These are phyloP conservation scores for Microthlaspi erraticum DNA, from an alignment of 345 rosid genomes.

Conservation along the genomic window DNA sequence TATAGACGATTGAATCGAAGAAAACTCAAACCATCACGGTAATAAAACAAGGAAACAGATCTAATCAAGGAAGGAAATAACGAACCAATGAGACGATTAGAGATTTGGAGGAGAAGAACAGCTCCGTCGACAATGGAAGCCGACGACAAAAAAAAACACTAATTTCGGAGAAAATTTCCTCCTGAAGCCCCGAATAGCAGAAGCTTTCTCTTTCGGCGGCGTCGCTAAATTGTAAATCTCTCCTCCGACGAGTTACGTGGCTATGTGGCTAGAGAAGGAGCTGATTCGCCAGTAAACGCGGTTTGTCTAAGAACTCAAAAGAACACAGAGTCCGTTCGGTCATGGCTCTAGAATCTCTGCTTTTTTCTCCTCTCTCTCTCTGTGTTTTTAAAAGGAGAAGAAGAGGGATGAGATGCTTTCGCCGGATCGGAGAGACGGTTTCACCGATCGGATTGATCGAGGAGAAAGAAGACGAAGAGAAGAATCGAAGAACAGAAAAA, in stretches of 20 bases:
- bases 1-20: no score
- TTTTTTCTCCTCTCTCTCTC: no score
- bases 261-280: slow-evolving; percentile 32
- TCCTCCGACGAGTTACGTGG: slow-evolving; percentile 20
- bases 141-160: neutral
- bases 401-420: no score
- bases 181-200: neutral
- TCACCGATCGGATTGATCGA: no score
- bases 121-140: slow-evolving; percentile 18
- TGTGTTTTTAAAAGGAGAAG: no score
- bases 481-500: no score
- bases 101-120: slow-evolving; percentile 38
- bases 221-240: slow-evolving; percentile 27
- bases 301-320: slow-evolving; percentile 18
- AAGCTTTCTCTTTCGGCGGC: neutral
- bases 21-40: neutral
- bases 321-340: slow-evolving; percentile 32
- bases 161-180: neutral
- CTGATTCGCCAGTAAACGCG: slow-evolving; percentile 37
- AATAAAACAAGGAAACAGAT: slow-evolving; percentile 14
- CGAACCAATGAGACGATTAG: slow-evolving; percentile 31
- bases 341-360: no score
- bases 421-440: no score
- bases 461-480: no score
- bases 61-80: slow-evolving; percentile 21